A percentile compares a stretch with the other conserved stretches of the same genome.
Evolutionary conservation across 345 rosid species (phyloP).

Genomic region (Bruguiera sexangula): DNA sequence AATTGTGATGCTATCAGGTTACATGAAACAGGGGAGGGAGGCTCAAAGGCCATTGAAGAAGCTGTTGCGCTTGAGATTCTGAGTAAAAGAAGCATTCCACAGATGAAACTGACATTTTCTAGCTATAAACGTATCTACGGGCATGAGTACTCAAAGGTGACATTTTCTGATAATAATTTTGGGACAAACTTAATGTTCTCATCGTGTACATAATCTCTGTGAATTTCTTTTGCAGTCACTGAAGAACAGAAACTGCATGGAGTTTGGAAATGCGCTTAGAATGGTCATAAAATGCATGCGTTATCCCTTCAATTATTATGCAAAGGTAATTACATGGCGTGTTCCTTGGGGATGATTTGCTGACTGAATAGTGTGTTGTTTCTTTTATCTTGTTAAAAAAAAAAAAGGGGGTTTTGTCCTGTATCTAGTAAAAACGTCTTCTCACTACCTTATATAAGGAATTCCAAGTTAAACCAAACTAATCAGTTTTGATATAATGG

Average conservation of each 20-base stretch:
- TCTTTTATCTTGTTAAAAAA: too few relatives aligned
- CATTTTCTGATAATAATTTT: background rate
- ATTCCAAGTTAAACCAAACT: too few relatives aligned
- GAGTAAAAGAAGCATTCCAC: conserved; percentile 63
- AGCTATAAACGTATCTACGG: conserved; percentile 63
- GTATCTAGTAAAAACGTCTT: too few relatives aligned
- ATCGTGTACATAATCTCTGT: too few relatives aligned
- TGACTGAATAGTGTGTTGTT: background rate
- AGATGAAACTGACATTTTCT: conserved; percentile 51
- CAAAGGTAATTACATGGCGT: conserved; percentile 36
- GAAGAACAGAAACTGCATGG: conserved; percentile 30
- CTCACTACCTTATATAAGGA: too few relatives aligned
- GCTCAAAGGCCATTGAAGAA: conserved; percentile 42
- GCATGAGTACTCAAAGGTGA: conserved; percentile 54
- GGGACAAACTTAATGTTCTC: too few relatives aligned
- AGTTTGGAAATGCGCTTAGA: conserved; percentile 44
- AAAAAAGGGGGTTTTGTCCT: too few relatives aligned
- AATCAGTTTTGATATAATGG: too few relatives aligned
- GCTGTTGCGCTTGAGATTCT: conserved; percentile 58
- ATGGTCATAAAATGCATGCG: conserved; percentile 50
- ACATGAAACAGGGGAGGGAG: conserved; percentile 50
- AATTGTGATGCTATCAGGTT: conserved; percentile 62
- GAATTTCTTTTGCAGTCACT: conserved; percentile 31
- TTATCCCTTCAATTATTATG: conserved; percentile 43
- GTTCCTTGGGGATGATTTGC: background rate